Percentiles rank a stretch among this genome's conserved stretches.
phyloP scores from a whole-genome alignment of 1,284 basidiomycete species.

The Ceratobasidium sp. region DNA sequence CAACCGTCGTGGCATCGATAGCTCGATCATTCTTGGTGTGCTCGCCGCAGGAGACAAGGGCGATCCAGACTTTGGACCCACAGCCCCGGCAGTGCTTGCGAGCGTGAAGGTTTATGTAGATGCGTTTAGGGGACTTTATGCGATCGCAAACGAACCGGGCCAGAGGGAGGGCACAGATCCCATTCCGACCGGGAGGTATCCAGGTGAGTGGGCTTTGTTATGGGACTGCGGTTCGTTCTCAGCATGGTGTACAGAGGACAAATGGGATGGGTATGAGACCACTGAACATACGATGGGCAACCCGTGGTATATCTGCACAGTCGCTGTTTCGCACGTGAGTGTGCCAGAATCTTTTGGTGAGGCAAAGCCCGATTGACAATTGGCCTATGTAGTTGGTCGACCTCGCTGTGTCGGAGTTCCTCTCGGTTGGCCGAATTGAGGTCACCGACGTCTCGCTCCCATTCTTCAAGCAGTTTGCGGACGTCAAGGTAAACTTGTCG shows the following conservation, averaged over 20 bases:
- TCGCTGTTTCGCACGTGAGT: conserved; percentile 51
- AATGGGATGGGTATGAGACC: conserved; percentile 51
- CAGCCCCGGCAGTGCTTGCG: conserved; percentile 47
- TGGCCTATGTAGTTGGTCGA: conserved; percentile 45
- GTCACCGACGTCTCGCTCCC: conserved; percentile 44
- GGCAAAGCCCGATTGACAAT: not conserved
- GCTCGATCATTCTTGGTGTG: conserved; percentile 52
- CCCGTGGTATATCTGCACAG: conserved; percentile 55
- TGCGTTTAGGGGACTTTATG: conserved; percentile 51
- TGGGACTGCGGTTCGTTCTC: not conserved
- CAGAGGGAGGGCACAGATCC: conserved; percentile 44
- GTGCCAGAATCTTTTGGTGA: too few species aligned
- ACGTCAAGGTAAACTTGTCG: conserved; percentile 1
- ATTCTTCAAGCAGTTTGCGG: conserved; percentile 50
- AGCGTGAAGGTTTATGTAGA: conserved; percentile 50
- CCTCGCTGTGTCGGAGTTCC: conserved; percentile 45
- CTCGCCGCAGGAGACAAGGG: conserved; percentile 49
- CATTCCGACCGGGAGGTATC: conserved; percentile 54
- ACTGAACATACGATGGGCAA: conserved; percentile 50
- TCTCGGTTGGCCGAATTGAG: conserved; percentile 42
- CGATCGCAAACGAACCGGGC: conserved; percentile 48
- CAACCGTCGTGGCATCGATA: conserved; percentile 50
- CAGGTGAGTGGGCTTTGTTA: conserved; percentile 41
- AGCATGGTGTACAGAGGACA: conserved; percentile 48
- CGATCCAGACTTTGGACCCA: conserved; percentile 42